These are phyloP conservation scores for Gonapodya prolifera DNA, from an alignment of 192 early-diverging fungal genomes.

Conservation along the genomic window DNA sequence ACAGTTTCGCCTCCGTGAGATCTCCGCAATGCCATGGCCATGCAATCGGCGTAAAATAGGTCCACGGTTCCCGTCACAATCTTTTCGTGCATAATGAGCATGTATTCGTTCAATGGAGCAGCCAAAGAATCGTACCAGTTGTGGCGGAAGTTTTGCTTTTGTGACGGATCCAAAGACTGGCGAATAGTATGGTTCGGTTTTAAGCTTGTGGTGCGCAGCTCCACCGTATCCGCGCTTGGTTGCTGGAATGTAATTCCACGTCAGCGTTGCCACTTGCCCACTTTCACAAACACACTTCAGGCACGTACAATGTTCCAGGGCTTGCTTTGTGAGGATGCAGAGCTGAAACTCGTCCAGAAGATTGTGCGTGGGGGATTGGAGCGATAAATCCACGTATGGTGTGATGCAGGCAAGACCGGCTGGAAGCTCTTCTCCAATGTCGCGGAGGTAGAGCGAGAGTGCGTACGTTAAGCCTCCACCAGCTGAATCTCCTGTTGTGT, in stretches of 20 bases:
- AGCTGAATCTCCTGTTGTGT: neutral
- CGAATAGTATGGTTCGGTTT: neutral
- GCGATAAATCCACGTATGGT: neutral
- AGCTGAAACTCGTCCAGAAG: neutral
- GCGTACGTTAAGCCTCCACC: neutral
- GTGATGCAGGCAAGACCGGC: conserved; percentile 5
- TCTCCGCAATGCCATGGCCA: neutral
- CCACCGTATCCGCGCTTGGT: neutral
- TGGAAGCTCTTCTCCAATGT: neutral
- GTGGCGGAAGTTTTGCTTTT: neutral
- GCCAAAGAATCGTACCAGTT: neutral
- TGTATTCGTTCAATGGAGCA: too few species aligned
- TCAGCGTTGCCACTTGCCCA: too few species aligned
- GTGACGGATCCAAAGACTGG: neutral
- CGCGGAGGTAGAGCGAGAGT: neutral
- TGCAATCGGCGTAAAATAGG: neutral
- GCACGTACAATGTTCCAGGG: neutral
- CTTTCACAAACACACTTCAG: too few species aligned
- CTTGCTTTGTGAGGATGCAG: neutral
- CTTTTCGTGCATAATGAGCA: too few species aligned
- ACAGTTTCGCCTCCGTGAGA: neutral
- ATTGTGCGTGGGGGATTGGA: neutral
- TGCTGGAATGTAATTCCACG: too few species aligned
- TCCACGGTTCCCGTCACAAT: neutral
- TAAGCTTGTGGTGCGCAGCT: neutral